Evolutionary conservation across 2,329 filamentous ascomycete genomes (phyloP), one percentile per base, ranked within the genome.

Genomic region (Xylariales sp.): DNA sequence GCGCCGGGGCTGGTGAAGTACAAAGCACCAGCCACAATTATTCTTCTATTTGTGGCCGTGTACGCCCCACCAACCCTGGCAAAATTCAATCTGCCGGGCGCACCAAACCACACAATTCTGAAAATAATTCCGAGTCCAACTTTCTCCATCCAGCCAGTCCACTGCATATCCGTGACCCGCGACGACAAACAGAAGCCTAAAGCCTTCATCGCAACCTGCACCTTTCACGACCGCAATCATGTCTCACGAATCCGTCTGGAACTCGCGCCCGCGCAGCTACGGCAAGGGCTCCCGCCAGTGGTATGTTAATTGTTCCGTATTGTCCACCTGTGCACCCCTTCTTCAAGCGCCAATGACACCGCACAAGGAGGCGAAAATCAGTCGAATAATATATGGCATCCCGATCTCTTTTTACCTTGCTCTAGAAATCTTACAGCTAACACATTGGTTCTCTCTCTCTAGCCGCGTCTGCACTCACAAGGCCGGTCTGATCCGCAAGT

Each of bases 401-500:
- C n/a, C n/a, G n/a, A n/a, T n/a, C n/a, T n/a, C n/a, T 47, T 36
- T 47, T 45, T 10, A 30, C 28, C 28, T 8, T 21, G 5, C n/a
- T n/a, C n/a, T n/a, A n/a, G n/a, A n/a, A n/a, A n/a, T n/a, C n/a
- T n/a, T n/a, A n/a, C n/a, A n/a, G n/a, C n/a, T n/a, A n/a, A n/a
- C n/a, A n/a, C n/a, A n/a, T n/a, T 20, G 23, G 12, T 13, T 41
- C 39, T 45, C 27, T 49, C 31, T 18, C 34, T 19, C 52, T 53
- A 80, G 76, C 76, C 76, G 76, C 51, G 74, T 80, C 63, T 81
- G 76, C 88, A 88, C 89, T 66, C 91, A 98, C 86, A 83, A 81
- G 66, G 91, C 93, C 64, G 93, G 93, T 94, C 83, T 98, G 59
- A 95, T 98, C 83, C 90, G 93, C 79, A 98, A 98, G 79, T 98